Evolutionary conservation across 2,329 filamentous ascomycete genomes (phyloP), one percentile per base, ranked within the genome.

Genomic region (Fusarium kyushuense): DNA sequence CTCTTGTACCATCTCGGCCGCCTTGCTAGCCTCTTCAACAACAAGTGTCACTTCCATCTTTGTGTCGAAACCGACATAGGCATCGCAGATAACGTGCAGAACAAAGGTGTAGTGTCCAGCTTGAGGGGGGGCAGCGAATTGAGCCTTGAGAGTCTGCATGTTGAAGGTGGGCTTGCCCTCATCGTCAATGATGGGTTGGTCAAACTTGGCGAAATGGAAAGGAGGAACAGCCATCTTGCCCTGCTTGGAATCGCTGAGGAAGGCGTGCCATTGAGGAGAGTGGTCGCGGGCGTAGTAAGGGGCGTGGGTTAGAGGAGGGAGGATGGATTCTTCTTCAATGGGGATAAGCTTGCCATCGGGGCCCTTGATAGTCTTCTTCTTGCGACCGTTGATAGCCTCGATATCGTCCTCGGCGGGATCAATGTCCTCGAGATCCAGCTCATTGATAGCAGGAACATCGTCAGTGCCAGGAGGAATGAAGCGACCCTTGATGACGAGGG

Each of bases 181-280:
- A 40, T 89, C 89, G 72, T 92, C 89, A 68, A 96, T 92, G 32
- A 97, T 89, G 30, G 93, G 92, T 82, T 94, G 92, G 79, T 97
- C 94, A 77, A 99, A 98, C 45, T 90, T 90, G 41, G 90, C 90
- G 80, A 99, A 98, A n/a, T 92, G 93, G 79, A 97, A 97, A 0
- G 96, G 96, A 4, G 95, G 95, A 4, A 99, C 96, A 19, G 95
- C 94, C 81, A 99, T 95, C 81, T 97, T 97, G 76, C 93, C 94
- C 77, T 96, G 92, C 81, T 97, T 97, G 73, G 90, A 92, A 78
- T 99, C 96, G 61, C 93, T 93, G 53, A 99, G 87, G 86, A 99
- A 98, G 46, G 97, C 88, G 75, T 97, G 90, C 95, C 95, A 99
- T 75, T 90, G 88, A 17, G 96, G 95, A 33, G 93, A 91, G 77